These are phyloP conservation scores for Ophiostoma angusticollis DNA, from an alignment of 2,329 filamentous ascomycete species.

Conservation along the genomic window DNA sequence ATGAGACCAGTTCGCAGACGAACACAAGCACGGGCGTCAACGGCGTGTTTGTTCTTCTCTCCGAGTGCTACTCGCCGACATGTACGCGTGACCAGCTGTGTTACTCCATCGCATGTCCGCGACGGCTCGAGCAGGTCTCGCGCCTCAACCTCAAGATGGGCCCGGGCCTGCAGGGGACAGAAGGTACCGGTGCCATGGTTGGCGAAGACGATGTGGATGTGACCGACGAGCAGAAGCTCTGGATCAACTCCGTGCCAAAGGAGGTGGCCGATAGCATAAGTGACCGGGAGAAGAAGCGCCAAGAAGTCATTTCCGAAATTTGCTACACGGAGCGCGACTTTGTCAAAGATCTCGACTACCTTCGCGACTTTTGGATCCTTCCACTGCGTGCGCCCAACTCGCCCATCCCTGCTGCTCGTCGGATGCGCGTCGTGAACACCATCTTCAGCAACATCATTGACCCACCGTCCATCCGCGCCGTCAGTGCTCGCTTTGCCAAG, in stretches of 20 bases:
- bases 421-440: constrained; percentile 81
- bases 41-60: constrained; percentile 89
- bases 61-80: constrained; percentile 95
- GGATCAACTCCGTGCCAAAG: constrained; percentile 97
- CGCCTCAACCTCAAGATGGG: constrained; percentile 87
- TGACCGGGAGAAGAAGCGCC: constrained; percentile 90
- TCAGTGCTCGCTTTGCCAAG: constrained; percentile 80
- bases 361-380: constrained; percentile 97
- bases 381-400: constrained; percentile 72
- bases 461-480: constrained; percentile 63
- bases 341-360: constrained; percentile 94
- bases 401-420: constrained; percentile 75
- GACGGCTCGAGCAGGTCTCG: constrained; percentile 87
- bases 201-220: constrained; percentile 73
- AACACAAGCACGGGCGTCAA: constrained; percentile 44
- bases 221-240: constrained; percentile 91
- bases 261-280: constrained; percentile 82
- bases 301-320: constrained; percentile 95
- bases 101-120: constrained; percentile 94
- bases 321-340: constrained; percentile 99
- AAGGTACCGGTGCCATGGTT: constrained; percentile 37
- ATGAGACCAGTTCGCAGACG: constrained; percentile 42
- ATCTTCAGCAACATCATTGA: constrained; percentile 97
- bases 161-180: constrained; percentile 63
- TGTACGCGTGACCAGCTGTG: constrained; percentile 92